Conservation (phyloP, 2,329 filamentous ascomycete species). For the Calonectria montana region DNA sequence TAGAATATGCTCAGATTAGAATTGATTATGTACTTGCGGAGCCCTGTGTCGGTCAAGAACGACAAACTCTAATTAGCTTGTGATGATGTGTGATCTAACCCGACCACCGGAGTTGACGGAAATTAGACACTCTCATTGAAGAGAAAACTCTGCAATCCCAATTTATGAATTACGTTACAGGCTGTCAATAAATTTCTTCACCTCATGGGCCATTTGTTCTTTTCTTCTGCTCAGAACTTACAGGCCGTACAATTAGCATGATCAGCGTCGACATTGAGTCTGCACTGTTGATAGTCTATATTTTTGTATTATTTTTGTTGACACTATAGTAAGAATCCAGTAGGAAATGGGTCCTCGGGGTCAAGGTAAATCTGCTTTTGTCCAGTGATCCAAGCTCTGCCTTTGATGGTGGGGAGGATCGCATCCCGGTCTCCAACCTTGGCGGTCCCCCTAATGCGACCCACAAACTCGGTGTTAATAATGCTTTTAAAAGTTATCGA, state of each 20-base stretch:
- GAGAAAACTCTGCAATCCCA: too few species aligned
- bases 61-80: not conserved
- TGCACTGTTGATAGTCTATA: too few species aligned
- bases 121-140: too few species aligned
- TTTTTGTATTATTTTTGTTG: too few species aligned
- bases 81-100: too few species aligned
- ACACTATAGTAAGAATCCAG: conserved; percentile 13
- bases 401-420: conserved; percentile 54
- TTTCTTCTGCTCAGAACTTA: too few species aligned
- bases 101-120: too few species aligned
- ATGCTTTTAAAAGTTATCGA: conserved; percentile 54
- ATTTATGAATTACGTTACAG: too few species aligned
- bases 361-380: conserved; percentile 56
- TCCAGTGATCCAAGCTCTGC: conserved; percentile 58
- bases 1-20: not conserved
- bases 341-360: conserved; percentile 56
- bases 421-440: conserved; percentile 53
- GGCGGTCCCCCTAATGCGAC: conserved; percentile 50
- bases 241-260: too few species aligned
- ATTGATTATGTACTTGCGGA: not conserved
- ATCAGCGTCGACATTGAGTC: too few species aligned
- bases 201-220: too few species aligned
- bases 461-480: conserved; percentile 55
- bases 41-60: not conserved
- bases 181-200: too few species aligned